These are phyloP conservation scores for Protomyces lactucae-debilis DNA, from an alignment of 1,139 yeast species.

Conservation along the genomic window DNA sequence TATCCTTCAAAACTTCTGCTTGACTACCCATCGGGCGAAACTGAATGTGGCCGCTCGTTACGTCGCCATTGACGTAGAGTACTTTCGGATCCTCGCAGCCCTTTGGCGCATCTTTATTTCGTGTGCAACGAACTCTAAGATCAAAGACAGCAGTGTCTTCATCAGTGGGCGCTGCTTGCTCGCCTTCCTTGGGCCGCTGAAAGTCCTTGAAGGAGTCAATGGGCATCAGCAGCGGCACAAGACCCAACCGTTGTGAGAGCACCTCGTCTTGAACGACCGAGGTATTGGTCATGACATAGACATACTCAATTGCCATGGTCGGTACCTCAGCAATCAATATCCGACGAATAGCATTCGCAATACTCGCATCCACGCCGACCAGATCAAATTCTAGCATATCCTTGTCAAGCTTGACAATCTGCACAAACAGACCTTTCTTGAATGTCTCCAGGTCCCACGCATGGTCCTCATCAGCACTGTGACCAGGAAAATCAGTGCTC, in stretches of 20 bases:
- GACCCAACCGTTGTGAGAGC: constrained; percentile 87
- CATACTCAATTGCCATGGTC: constrained; percentile 87
- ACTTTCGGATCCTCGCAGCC: constrained; percentile 77
- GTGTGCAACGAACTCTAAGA: constrained; percentile 75
- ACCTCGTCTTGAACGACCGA: constrained; percentile 97
- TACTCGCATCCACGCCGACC: constrained; percentile 78
- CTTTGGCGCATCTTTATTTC: constrained; percentile 76
- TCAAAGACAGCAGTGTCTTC: constrained; percentile 83
- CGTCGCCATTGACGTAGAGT: constrained; percentile 69
- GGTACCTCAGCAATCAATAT: constrained; percentile 97
- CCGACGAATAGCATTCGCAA: constrained; percentile 95
- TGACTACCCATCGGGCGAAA: constrained; percentile 93
- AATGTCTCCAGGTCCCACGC: constrained; percentile 85
- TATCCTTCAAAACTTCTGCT: constrained; percentile 42
- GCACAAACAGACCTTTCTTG: constrained; percentile 62
- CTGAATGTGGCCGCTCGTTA: constrained; percentile 76
- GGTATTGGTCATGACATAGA: constrained; percentile 86
- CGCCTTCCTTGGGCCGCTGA: constrained; percentile 36
- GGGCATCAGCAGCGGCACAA: constrained; percentile 81
- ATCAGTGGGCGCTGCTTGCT: constrained; percentile 52
- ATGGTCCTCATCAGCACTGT: constrained; percentile 56
- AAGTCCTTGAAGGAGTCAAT: constrained; percentile 79
- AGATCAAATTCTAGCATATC: constrained; percentile 78
- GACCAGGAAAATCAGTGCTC: constrained; percentile 87
- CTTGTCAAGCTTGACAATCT: constrained; percentile 57